Conservation (phyloP, 768 basidiomycete genomes). For the Agrocybe chaxingu region DNA sequence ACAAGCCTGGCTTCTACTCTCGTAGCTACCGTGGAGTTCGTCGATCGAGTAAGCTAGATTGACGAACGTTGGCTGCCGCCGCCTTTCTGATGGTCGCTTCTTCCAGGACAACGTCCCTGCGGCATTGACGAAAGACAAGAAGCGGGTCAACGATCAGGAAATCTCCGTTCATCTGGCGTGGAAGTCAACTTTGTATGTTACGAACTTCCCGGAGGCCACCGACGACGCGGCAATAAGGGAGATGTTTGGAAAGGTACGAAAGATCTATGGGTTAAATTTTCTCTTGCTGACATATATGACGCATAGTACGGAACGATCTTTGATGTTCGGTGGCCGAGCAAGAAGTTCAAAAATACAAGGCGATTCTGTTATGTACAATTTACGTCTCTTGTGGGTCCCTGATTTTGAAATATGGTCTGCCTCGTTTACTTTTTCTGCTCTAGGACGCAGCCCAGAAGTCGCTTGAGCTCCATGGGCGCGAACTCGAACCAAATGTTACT, state of each 20-base stretch:
- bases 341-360: constrained; percentile 88
- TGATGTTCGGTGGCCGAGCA: constrained; percentile 97
- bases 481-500: constrained; percentile 64
- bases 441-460: constrained; percentile 71
- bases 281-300: constrained; percentile 2
- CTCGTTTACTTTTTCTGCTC: neutral
- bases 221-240: constrained; percentile 77
- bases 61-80: neutral
- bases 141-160: constrained; percentile 72
- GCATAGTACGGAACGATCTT: constrained; percentile 84
- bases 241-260: constrained; percentile 72
- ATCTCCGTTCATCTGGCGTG: constrained; percentile 87
- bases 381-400: constrained; percentile 64
- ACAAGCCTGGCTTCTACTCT: constrained; percentile 52
- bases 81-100: neutral
- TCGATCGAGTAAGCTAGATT: constrained; percentile 44
- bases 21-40: constrained; percentile 90
- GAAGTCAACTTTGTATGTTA: constrained; percentile 92
- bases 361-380: constrained; percentile 96
- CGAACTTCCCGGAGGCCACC: constrained; percentile 86
- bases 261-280: neutral
- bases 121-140: constrained; percentile 94
- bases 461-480: constrained; percentile 73
- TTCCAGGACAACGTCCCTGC: constrained; percentile 74
- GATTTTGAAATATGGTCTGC: neutral